Evolutionary conservation across 2,329 filamentous ascomycete genomes (phyloP).

Genomic region (Xylariaceae sp.): DNA sequence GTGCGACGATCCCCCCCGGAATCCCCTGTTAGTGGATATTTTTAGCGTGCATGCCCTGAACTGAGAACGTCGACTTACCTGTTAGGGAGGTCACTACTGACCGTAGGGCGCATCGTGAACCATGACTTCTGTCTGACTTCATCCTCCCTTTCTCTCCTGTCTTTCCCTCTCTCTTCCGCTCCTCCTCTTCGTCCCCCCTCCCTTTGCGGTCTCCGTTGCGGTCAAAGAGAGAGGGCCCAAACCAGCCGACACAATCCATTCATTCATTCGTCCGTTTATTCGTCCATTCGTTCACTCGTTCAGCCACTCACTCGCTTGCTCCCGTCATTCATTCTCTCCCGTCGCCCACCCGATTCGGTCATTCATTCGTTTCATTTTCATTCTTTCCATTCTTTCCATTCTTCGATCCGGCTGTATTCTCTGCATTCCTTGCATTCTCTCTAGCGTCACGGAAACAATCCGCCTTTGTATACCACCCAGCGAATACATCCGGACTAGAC

Average conservation of each 20-base stretch:
- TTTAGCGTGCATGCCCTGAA: neutral
- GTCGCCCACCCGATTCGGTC: neutral
- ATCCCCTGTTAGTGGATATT: neutral
- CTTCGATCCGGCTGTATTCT: neutral
- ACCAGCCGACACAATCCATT: constrained; percentile 2
- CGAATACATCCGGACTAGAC: neutral
- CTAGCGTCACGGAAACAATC: neutral
- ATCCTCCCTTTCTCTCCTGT: constrained; percentile 13
- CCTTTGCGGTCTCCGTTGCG: neutral
- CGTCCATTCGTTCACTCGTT: neutral
- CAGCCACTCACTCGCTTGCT: neutral
- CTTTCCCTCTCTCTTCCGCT: constrained; percentile 7
- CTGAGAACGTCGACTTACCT: neutral
- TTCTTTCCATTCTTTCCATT: constrained; percentile 3
- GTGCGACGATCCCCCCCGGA: neutral
- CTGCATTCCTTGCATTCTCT: neutral
- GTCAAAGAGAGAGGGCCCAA: neutral
- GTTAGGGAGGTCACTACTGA: neutral
- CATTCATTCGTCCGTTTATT: constrained; percentile 4
- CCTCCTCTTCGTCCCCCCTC: neutral
- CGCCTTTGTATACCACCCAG: neutral
- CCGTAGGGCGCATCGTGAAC: neutral
- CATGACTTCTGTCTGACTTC: constrained; percentile 12
- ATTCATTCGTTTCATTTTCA: neutral
- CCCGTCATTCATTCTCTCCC: neutral